Evolutionary conservation across 768 basidiomycete genomes (phyloP).

Genomic region (Auricularia sp.): DNA sequence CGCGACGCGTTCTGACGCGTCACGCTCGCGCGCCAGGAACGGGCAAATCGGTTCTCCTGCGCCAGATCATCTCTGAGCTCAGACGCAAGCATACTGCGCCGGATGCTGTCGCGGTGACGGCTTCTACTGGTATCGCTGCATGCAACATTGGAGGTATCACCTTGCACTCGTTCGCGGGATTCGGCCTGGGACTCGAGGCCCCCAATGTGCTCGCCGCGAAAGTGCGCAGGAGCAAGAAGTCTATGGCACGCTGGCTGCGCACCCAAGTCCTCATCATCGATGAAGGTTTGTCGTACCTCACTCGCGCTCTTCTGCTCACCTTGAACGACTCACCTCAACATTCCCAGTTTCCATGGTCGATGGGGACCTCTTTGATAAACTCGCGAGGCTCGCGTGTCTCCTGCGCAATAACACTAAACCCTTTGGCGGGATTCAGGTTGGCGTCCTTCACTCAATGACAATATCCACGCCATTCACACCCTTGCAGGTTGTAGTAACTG

Average conservation of each 20-base stretch:
- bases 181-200: slow-evolving; percentile 25
- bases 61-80: slow-evolving; percentile 30
- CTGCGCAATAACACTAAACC: slow-evolving; percentile 12
- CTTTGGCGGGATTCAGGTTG: slow-evolving; percentile 2
- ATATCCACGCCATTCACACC: not conserved
- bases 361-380: slow-evolving; percentile 30
- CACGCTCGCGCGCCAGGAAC: slow-evolving; percentile 21
- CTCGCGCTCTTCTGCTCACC: not conserved
- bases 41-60: slow-evolving; percentile 34
- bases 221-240: slow-evolving; percentile 31
- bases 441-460: slow-evolving; percentile 14
- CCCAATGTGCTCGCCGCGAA: slow-evolving; percentile 21
- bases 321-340: not conserved
- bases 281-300: slow-evolving; percentile 14
- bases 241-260: slow-evolving; percentile 30
- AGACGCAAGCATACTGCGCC: slow-evolving; percentile 23
- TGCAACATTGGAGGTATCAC: slow-evolving; percentile 39
- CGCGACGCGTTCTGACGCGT: not conserved
- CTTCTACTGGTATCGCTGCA: slow-evolving; percentile 36
- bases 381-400: slow-evolving; percentile 27
- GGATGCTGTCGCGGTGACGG: slow-evolving; percentile 32
- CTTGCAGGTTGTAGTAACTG: slow-evolving; percentile 31
- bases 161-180: slow-evolving; percentile 33
- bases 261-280: slow-evolving; percentile 29
- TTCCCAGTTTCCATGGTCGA: slow-evolving; percentile 38